phyloP scores from a whole-genome alignment of 495 filamentous ascomycete genomes.

The Hamigera avellanea region DNA sequence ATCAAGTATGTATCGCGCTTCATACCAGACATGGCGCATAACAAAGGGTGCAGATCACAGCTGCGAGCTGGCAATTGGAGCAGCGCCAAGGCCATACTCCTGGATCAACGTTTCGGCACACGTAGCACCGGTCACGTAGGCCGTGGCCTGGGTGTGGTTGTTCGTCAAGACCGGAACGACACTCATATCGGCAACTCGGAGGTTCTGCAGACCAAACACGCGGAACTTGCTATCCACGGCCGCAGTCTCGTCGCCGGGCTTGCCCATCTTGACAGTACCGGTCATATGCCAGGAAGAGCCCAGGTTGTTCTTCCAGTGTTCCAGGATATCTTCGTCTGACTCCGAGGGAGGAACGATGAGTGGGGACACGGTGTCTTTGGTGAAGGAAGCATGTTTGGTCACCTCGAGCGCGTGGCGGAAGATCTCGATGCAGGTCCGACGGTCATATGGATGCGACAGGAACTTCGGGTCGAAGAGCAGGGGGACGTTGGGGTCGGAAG shows the following conservation, averaged over 20 bases:
- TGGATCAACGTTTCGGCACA: constrained; percentile 16
- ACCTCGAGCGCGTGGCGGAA: constrained; percentile 35
- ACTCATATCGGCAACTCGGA: constrained; percentile 57
- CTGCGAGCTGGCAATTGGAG: no score
- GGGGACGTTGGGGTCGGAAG: constrained; percentile 40
- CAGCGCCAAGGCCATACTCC: constrained; percentile 10
- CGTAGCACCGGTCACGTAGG: constrained; percentile 22
- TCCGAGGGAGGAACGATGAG: constrained; percentile 33
- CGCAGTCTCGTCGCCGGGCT: constrained; percentile 26
- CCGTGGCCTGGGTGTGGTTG: constrained; percentile 28
- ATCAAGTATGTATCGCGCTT: no score
- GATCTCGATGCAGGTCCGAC: constrained; percentile 40
- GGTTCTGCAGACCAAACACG: constrained; percentile 40
- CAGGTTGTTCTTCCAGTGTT: constrained; percentile 27
- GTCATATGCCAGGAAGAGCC: constrained; percentile 42
- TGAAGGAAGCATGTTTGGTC: constrained; percentile 29
- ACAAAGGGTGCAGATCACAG: no score
- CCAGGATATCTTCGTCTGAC: constrained; percentile 45
- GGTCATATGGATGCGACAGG: constrained; percentile 45
- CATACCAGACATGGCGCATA: no score
- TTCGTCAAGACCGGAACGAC: constrained; percentile 46
- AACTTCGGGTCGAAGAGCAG: constrained; percentile 47
- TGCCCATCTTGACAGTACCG: constrained; percentile 54
- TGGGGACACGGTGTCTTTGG: constrained; percentile 30
- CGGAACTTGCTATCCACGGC: constrained; percentile 45